Evolutionary conservation across 2,329 filamentous ascomycete genomes (phyloP).

Genomic region (Trichoderma asperellum): DNA sequence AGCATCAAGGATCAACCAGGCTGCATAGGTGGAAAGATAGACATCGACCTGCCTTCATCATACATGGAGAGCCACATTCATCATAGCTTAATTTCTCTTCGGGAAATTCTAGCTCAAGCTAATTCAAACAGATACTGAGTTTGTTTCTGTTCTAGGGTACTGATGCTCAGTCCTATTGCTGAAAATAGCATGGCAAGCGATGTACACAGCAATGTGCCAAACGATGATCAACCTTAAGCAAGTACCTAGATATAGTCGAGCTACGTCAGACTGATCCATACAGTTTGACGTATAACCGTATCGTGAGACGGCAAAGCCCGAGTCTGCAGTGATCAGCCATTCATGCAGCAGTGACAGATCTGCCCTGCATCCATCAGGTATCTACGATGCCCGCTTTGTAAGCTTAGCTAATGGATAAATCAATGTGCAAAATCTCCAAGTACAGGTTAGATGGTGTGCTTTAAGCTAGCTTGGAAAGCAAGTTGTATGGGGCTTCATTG

Average conservation of each 20-base stretch:
- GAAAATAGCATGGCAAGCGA: background rate
- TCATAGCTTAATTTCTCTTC: background rate
- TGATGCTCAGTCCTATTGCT: background rate
- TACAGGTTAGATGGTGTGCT: background rate
- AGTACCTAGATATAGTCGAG: background rate
- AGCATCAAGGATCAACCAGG: background rate
- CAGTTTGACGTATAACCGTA: conserved; percentile 1
- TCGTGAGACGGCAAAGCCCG: background rate
- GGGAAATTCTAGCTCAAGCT: background rate
- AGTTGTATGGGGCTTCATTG: background rate
- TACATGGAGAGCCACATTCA: background rate
- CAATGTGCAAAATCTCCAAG: background rate
- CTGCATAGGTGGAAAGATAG: background rate
- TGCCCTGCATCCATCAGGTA: background rate
- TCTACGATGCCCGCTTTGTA: background rate
- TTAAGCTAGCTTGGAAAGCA: background rate
- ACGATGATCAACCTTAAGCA: background rate
- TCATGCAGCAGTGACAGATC: background rate
- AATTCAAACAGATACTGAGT: background rate
- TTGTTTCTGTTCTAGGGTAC: background rate
- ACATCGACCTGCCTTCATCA: background rate
- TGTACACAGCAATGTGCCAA: background rate
- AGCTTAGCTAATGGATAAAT: background rate
- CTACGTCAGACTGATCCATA: conserved; percentile 4
- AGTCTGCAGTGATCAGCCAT: background rate